phyloP scores from a whole-genome alignment of 2,329 filamentous ascomycete species.

The Colletotrichum incanum region DNA sequence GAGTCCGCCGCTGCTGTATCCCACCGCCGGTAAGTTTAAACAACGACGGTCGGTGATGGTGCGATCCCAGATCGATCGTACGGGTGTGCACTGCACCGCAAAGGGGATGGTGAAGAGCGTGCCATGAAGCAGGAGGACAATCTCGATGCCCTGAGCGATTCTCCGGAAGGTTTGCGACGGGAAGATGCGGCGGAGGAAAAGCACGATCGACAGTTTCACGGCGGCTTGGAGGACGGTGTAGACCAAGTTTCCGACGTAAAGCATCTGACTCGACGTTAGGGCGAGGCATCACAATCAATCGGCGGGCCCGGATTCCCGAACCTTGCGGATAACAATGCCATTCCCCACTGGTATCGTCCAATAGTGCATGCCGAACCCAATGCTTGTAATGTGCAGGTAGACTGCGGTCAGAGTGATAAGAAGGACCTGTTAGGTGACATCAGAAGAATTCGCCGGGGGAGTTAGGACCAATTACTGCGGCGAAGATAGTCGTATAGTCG shows the following conservation, averaged over 20 bases:
- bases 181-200: neutral
- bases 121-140: neutral
- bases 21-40: neutral
- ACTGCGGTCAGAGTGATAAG: constrained; percentile 3
- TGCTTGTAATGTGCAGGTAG: constrained; percentile 13
- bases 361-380: constrained; percentile 5
- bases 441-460: neutral
- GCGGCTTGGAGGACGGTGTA: constrained; percentile 8
- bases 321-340: neutral
- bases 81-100: neutral
- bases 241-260: constrained; percentile 11
- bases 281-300: neutral
- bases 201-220: constrained; percentile 13
- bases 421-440: neutral
- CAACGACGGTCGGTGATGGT: neutral
- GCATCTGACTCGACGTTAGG: constrained; percentile 2
- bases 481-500: constrained; percentile 7
- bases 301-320: neutral
- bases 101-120: constrained; percentile 4
- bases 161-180: neutral
- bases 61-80: neutral
- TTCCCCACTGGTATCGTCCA: constrained; percentile 7
- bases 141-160: neutral
- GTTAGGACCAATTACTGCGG: neutral
- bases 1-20: neutral